Conservation (phyloP, 1,284 basidiomycete species). For the Ceratobasidium sp. region DNA sequence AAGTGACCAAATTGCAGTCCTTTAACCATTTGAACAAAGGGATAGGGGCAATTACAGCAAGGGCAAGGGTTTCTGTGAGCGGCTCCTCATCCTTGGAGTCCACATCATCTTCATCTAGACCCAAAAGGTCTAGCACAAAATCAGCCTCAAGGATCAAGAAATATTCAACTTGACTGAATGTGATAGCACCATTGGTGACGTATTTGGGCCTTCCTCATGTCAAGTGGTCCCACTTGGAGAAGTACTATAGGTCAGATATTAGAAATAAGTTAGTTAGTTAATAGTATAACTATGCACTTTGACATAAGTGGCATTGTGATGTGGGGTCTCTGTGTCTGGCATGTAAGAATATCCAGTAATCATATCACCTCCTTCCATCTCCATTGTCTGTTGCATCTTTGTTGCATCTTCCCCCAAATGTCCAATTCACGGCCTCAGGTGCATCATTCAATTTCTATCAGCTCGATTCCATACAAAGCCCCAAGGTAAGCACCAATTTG, state of each 20-base stretch:
- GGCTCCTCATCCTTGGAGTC: conserved; percentile 45
- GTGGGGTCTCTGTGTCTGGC: neutral
- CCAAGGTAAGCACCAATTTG: neutral
- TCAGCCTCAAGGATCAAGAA: neutral
- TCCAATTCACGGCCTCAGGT: neutral
- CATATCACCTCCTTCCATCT: neutral
- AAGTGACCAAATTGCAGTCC: too few relatives aligned
- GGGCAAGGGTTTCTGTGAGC: conserved; percentile 43
- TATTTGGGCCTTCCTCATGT: too few relatives aligned
- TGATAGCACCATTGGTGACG: too few relatives aligned
- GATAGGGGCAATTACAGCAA: conserved; percentile 45
- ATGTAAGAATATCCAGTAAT: conserved; percentile 1
- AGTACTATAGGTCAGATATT: too few relatives aligned
- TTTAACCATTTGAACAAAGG: conserved; percentile 6
- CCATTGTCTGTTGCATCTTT: too few relatives aligned
- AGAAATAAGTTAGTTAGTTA: neutral
- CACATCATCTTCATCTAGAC: conserved; percentile 10
- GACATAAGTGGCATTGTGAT: conserved; percentile 2
- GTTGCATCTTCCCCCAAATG: conserved; percentile 26
- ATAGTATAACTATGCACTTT: neutral
- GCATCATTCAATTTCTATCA: neutral
- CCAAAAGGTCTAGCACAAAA: neutral
- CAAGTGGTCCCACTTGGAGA: neutral
- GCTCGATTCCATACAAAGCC: neutral
- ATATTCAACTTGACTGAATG: neutral